These are phyloP conservation scores for Dujonia santamariae DNA, from an alignment of 1,139 yeast genomes.

Conservation along the genomic window DNA sequence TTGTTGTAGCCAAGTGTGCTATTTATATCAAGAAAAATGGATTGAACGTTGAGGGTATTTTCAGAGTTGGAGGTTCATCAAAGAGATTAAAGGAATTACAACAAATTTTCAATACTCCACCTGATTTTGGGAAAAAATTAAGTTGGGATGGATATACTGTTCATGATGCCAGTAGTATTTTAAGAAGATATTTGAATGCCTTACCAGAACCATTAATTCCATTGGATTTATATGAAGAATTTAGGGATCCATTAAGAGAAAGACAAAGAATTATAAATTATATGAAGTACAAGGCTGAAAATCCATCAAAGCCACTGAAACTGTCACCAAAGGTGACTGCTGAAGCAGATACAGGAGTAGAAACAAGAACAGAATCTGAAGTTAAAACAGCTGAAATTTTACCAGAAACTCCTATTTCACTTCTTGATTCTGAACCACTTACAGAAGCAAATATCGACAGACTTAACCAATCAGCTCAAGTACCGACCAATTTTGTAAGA, in stretches of 20 bases:
- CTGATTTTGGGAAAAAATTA: slow-evolving; percentile 82
- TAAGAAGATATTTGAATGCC: slow-evolving; percentile 81
- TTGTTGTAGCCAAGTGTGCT: slow-evolving; percentile 96
- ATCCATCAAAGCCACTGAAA: slow-evolving; percentile 29
- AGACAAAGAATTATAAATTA: slow-evolving; percentile 60
- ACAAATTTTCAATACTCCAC: slow-evolving; percentile 78
- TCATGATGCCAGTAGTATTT: slow-evolving; percentile 94
- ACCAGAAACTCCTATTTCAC: slow-evolving; percentile 3
- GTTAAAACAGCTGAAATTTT: background rate
- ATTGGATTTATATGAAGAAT: slow-evolving; percentile 67
- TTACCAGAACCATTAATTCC: slow-evolving; percentile 94
- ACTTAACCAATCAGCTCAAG: slow-evolving; percentile 12
- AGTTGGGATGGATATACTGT: slow-evolving; percentile 93
- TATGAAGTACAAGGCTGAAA: slow-evolving; percentile 53
- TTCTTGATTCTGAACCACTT: slow-evolving; percentile 22
- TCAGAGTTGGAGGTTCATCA: slow-evolving; percentile 89
- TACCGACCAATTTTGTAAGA: too few relatives aligned
- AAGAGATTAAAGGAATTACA: slow-evolving; percentile 86
- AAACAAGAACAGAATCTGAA: background rate
- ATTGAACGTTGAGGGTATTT: slow-evolving; percentile 80
- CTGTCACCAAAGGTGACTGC: slow-evolving; percentile 8
- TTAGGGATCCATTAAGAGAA: slow-evolving; percentile 72
- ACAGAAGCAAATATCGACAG: slow-evolving; percentile 32
- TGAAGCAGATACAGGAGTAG: slow-evolving; percentile 3
- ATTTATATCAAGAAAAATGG: slow-evolving; percentile 77